phyloP scores from a whole-genome alignment of 2,329 filamentous ascomycete genomes.

The Fusarium fracticaudum region DNA sequence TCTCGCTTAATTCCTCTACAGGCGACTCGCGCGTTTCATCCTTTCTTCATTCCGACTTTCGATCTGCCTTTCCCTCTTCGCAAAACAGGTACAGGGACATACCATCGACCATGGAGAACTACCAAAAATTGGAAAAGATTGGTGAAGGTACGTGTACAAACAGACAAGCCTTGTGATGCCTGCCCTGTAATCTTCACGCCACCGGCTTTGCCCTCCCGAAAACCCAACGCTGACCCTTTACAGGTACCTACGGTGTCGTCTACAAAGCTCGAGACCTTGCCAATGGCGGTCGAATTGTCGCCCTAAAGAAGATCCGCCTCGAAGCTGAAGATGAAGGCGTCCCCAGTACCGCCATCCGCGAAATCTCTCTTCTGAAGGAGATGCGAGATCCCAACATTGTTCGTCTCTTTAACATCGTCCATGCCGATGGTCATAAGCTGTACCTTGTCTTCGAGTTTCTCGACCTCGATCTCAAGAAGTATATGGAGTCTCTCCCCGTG shows the following conservation, averaged over 20 bases:
- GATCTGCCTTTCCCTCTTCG: slow-evolving; percentile 7
- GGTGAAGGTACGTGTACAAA: slow-evolving; percentile 77
- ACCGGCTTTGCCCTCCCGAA: background rate
- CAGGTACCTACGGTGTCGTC: slow-evolving; percentile 93
- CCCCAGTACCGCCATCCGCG: slow-evolving; percentile 90
- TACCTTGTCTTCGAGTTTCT: slow-evolving; percentile 95
- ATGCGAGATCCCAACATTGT: slow-evolving; percentile 94
- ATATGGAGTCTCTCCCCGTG: slow-evolving; percentile 90
- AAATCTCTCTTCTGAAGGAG: slow-evolving; percentile 93
- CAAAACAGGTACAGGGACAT: slow-evolving; percentile 3
- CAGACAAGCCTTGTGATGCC: background rate
- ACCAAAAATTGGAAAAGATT: slow-evolving; percentile 96
- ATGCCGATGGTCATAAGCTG: slow-evolving; percentile 93
- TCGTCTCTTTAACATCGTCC: slow-evolving; percentile 88
- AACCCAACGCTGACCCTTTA: background rate
- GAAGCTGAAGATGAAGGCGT: slow-evolving; percentile 96
- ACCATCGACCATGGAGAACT: slow-evolving; percentile 79
- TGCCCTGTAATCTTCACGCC: background rate
- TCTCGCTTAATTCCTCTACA: slow-evolving; percentile 22
- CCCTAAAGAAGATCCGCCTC: slow-evolving; percentile 93
- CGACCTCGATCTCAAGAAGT: slow-evolving; percentile 92
- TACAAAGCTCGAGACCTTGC: slow-evolving; percentile 92
- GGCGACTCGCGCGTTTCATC: slow-evolving; percentile 12
- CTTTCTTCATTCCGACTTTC: slow-evolving; percentile 12
- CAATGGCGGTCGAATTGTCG: slow-evolving; percentile 85